Percentiles rank a stretch among this genome's conserved stretches.
Conservation (phyloP, 768 basidiomycete species). For the Exidia glandulosa region DNA sequence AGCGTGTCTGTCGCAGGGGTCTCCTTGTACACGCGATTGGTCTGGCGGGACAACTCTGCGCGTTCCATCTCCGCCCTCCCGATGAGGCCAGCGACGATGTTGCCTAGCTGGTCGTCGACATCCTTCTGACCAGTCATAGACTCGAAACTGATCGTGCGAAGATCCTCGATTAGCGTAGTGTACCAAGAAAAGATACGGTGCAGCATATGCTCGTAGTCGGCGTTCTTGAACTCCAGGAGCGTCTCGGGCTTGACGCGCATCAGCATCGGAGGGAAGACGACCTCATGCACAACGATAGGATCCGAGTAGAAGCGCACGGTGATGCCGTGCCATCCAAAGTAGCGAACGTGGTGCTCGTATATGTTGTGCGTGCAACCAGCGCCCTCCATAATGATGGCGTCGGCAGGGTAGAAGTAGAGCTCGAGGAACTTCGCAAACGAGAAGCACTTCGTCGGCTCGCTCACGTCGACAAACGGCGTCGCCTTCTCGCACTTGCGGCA, state of each 20-base stretch:
- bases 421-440: conserved; percentile 96
- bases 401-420: conserved; percentile 87
- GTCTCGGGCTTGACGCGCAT: conserved; percentile 80
- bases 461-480: conserved; percentile 80
- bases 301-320: conserved; percentile 84
- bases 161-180: conserved; percentile 59
- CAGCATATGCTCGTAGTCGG: conserved; percentile 73
- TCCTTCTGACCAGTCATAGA: conserved; percentile 72
- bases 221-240: conserved; percentile 81
- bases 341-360: conserved; percentile 85
- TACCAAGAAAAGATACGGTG: conserved; percentile 67
- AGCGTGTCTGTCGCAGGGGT: conserved; percentile 76
- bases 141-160: conserved; percentile 66
- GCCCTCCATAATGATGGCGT: conserved; percentile 73
- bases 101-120: conserved; percentile 47
- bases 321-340: conserved; percentile 75
- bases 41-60: conserved; percentile 59
- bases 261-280: conserved; percentile 79
- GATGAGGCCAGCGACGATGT: conserved; percentile 57
- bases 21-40: conserved; percentile 73
- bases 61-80: conserved; percentile 54
- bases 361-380: conserved; percentile 92
- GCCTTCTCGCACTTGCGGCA: conserved; percentile 71
- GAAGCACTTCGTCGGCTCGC: conserved; percentile 85
- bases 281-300: conserved; percentile 69